Evolutionary conservation across 768 basidiomycete species (phyloP).

Genomic region (Termitomyces bulborhizus): DNA sequence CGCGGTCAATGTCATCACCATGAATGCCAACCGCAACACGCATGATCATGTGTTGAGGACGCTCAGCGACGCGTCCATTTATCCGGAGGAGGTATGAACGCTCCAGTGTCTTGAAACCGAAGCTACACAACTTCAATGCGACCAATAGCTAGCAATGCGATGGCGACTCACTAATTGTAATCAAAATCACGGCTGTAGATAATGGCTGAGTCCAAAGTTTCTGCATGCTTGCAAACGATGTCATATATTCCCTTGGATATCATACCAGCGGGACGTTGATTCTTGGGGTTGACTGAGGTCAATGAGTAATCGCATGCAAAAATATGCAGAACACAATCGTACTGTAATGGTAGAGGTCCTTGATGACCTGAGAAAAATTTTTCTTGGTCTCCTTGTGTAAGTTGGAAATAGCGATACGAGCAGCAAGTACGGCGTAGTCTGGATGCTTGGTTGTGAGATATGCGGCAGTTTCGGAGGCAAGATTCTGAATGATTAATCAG

Average conservation of each 20-base stretch:
- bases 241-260: conserved; percentile 86
- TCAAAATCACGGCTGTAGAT: conserved; percentile 98
- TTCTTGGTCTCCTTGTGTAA: conserved; percentile 99
- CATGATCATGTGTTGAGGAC: conserved; percentile 99
- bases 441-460: conserved; percentile 96
- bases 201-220: conserved; percentile 84
- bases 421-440: conserved; percentile 97
- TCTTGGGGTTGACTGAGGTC: conserved; percentile 86
- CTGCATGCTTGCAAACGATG: conserved; percentile 74
- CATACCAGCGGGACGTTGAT: conserved; percentile 79
- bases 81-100: conserved; percentile 94
- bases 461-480: conserved; percentile 95
- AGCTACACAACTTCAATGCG: conserved; percentile 37
- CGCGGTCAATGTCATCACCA: conserved; percentile 81
- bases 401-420: conserved; percentile 97
- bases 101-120: conserved; percentile 99
- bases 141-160: not conserved
- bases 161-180: conserved; percentile 76
- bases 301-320: not conserved
- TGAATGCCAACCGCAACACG: conserved; percentile 98
- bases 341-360: conserved; percentile 89
- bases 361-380: conserved; percentile 87
- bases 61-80: conserved; percentile 91
- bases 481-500: conserved; percentile 52
- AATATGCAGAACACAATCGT: conserved; percentile 15